phyloP scores from a whole-genome alignment of 352 stramenopile species.

The Pythium aphanidermatum region DNA sequence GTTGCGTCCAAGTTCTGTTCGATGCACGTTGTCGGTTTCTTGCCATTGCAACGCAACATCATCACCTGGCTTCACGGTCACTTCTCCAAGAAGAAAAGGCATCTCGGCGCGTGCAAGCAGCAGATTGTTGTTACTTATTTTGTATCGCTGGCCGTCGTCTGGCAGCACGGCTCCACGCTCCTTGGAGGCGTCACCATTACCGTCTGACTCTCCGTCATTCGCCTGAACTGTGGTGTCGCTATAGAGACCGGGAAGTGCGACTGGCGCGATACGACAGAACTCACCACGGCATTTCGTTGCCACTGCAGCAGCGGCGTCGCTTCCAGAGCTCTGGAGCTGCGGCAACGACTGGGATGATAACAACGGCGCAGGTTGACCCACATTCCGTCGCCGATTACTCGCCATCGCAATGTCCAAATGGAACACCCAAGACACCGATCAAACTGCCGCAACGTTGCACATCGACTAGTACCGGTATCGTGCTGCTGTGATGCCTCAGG shows the following conservation, averaged over 20 bases:
- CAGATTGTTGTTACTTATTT: constrained; percentile 73
- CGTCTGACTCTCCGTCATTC: constrained; percentile 4
- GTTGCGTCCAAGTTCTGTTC: constrained; percentile 49
- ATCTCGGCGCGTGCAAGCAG: constrained; percentile 56
- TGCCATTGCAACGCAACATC: constrained; percentile 48
- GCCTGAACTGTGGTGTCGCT: not conserved
- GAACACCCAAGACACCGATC: too few relatives aligned
- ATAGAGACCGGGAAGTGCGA: constrained; percentile 33
- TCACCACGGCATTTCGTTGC: constrained; percentile 51
- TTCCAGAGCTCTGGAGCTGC: constrained; percentile 20
- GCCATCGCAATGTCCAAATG: too few relatives aligned
- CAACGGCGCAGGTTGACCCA: not conserved
- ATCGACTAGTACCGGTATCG: too few relatives aligned
- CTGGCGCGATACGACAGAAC: constrained; percentile 41
- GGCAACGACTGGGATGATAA: constrained; percentile 31
- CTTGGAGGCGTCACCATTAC: not conserved
- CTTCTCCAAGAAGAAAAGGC: constrained; percentile 30
- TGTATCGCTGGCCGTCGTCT: constrained; percentile 51
- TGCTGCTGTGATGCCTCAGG: too few relatives aligned
- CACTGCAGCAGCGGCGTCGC: not conserved
- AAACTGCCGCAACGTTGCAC: not conserved
- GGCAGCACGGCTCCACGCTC: constrained; percentile 12
- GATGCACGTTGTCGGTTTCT: constrained; percentile 53
- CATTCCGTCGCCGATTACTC: constrained; percentile 14
- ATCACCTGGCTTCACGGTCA: not conserved